Evolutionary conservation across 2,329 filamentous ascomycete genomes (phyloP), one percentile per base, ranked within the genome.

Genomic region (Xylariales sp.): DNA sequence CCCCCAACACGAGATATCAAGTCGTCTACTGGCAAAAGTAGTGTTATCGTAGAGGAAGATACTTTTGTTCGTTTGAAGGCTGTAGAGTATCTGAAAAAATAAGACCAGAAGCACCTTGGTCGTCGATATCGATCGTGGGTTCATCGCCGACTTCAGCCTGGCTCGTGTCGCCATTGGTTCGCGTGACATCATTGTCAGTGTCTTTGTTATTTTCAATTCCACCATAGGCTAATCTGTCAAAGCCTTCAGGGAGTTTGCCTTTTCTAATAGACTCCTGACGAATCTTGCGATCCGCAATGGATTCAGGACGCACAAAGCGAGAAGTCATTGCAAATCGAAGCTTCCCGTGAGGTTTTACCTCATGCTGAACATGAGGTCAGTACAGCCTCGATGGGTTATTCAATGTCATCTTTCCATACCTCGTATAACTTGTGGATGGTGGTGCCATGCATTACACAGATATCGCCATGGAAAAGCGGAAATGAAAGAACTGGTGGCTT

Each of bases 361-460:
- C 60, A 49, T 81, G 77, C 67, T 71, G 28, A 33, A 14, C 2
- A 8, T 18, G n/a, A 6, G 16, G 18, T 24, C 28, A 17, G 6
- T 2, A 30, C 25, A 6, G n/a, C n/a, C n/a, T n/a, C n/a, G n/a
- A n/a, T n/a, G n/a, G n/a, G 25, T 21, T 19, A 6, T 38, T 60
- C 37, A 62, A 48, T 21, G 34, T 16, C 2, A 19, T 16, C 14
- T 2, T 4, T 15, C 33, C 61, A 45, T 46, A 70, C 71, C 46
- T 83, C 77, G 38, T 80, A 79, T 15, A 69, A 63, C 46, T 68
- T 63, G 47, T 85, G 82, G 11, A 85, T 74, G 0, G 62, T 59
- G 0, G 60, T 60, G 0, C 79, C 80, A 46, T 80, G 70, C 79
- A 84, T 84, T 14, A 83, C 61, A 3, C 79, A 67, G 10, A 84